Evolutionary conservation across 2,329 filamentous ascomycete genomes (phyloP), one percentile per base, ranked within the genome.

Genomic region (Venturia carpophila): DNA sequence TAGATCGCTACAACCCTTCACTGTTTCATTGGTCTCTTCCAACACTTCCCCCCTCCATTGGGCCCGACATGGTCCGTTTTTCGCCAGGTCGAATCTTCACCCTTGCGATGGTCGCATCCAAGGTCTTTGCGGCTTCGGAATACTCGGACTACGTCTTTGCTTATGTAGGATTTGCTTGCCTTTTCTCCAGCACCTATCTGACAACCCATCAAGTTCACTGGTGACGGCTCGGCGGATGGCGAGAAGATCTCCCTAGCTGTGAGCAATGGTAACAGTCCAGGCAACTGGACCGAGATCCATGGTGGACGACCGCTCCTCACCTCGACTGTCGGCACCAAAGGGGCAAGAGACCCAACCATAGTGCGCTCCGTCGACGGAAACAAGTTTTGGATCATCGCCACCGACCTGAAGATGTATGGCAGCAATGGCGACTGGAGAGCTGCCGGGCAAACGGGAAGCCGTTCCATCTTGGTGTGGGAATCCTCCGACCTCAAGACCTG

Each of bases 351-450:
- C 24, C 63, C 63, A 5, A 24, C 47, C 52, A 56, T 64, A 6
- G 39, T 64, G 15, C 63, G 63, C 17, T 56, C 63, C 30, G 19
- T 30, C 5, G 63, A 64, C 43, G 63, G 47, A 2, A n/a, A 24
- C 3, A 64, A 64, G 19, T 64, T 64, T 17, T 64, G 63, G 63
- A 56, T 64, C 5, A 27, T 64, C 15, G 63, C 63, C 56, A 64
- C 63, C n/a, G 63, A 64, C 42, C 63, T 64, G 47, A 64, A 64
- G 21, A 64, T 64, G 49, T 30, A 43, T n/a, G 52, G 49, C 34
- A 60, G 37, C n/a, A 49, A 21, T 4, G 43, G n/a, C 13, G 47
- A 21, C 30, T 64, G 63, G 63, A 21, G 39, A 0, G 42, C 45
- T 2, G 30, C 63, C 9, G 11, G 9, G 6, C 41, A 30, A 61